A percentile compares a stretch with the other conserved stretches of the same genome.
phyloP scores from a whole-genome alignment of 164 flowering plant species.

The Nymphaea colorata region DNA sequence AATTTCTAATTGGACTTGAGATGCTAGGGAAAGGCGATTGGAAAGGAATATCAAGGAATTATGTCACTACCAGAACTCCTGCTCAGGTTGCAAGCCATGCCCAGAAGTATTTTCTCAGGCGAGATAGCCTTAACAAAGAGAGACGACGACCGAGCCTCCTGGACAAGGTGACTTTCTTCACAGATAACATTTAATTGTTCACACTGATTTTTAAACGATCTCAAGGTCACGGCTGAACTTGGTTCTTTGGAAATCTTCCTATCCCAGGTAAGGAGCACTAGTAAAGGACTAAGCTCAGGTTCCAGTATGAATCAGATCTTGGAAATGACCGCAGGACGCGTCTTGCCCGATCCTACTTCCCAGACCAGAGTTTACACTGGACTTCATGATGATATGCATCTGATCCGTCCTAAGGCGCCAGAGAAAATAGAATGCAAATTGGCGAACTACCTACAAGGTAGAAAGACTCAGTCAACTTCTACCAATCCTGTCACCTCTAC shows the following conservation, averaged over 20 bases:
- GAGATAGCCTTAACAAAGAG: conserved; percentile 38
- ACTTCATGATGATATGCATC: too few species aligned
- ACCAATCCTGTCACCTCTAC: conserved; percentile 2
- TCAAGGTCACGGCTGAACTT: neutral
- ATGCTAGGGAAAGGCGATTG: conserved; percentile 85
- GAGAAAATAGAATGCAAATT: too few species aligned
- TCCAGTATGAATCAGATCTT: conserved; percentile 6
- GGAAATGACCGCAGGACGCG: neutral
- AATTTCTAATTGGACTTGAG: conserved; percentile 61
- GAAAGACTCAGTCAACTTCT: neutral
- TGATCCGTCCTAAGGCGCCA: too few species aligned
- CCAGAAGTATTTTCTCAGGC: conserved; percentile 79
- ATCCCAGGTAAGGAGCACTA: conserved; percentile 20
- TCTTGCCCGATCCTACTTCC: too few species aligned
- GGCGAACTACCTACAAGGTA: too few species aligned
- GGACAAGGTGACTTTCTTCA: conserved; percentile 41
- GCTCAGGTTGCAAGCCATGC: conserved; percentile 96
- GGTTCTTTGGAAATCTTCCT: neutral
- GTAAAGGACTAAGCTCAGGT: neutral
- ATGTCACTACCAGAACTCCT: conserved; percentile 68
- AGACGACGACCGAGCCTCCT: conserved; percentile 80
- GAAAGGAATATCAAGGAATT: conserved; percentile 81
- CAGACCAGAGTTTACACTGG: too few species aligned
- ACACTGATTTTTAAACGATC: neutral
- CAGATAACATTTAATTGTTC: neutral